Base-by-base conservation (phyloP, 2,329 filamentous ascomycete species). In the Xylariomycetidae sp. region DNA sequence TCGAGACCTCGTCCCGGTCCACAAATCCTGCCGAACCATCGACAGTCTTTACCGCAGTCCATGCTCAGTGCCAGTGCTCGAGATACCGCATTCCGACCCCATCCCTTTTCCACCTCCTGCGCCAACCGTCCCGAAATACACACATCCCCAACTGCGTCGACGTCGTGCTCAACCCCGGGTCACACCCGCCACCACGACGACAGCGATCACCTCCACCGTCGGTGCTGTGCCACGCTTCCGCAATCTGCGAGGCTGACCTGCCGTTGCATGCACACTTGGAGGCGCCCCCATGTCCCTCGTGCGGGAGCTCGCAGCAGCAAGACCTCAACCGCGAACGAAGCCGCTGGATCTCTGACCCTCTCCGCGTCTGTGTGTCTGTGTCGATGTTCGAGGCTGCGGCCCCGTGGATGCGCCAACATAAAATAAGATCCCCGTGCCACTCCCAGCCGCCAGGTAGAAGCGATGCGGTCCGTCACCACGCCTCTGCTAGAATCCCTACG, bases 231-330 rank as follows among this genome's bases (percentile, higher is more conserved):
- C n/a, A n/a, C n/a, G n/a, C n/a, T n/a, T n/a, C n/a, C 25, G 19
- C 29, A 35, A 42, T 30, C 38, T 44, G 40, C 42, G 42, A 47
- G 44, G 44, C 44, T 47, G 44, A 47, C 42, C n/a, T 43, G 26
- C 36, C 39, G 42, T 42, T 38, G 42, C 42, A 41, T 42, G 37
- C 37, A 34, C 25, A 29, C 37, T 32, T 30, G 41, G 38, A 28
- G 41, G 42, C 39, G 20, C 23, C 38, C 40, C 44, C 44, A 47
- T 47, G 44, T 45, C 42, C 41, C 40, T 40, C 39, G 36, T 40
- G 44, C 40, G 44, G 42, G 32, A 39, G 34, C 38, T 35, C 24
- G 31, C 31, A 47, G 42, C 38, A 43, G 40, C 29, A 38, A 31
- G 26, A 37, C 33, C 19, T 38, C 42, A 42, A 37, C 38, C 20